Conservation (phyloP, 2,329 filamentous ascomycete species). For the Epichloe baconii region DNA sequence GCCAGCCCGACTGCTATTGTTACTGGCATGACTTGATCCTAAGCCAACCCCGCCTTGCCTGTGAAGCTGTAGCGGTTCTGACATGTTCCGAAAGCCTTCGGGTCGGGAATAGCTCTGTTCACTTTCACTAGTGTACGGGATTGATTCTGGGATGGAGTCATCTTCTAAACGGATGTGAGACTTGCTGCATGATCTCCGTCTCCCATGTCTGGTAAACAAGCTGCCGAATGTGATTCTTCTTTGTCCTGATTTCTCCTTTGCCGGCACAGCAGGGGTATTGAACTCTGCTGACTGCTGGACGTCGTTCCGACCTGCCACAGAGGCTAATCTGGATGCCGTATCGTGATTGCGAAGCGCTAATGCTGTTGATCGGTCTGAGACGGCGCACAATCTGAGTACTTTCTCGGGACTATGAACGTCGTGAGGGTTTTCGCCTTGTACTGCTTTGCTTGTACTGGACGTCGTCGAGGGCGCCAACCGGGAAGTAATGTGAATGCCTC, state of each 20-base stretch:
- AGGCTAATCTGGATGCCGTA: constrained; percentile 1
- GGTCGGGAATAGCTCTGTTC: background rate
- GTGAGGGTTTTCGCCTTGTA: background rate
- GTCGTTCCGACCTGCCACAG: background rate
- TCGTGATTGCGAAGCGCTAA: constrained; percentile 2
- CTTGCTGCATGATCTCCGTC: background rate
- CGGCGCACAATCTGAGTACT: background rate
- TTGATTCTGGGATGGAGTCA: background rate
- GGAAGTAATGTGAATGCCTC: constrained; percentile 12
- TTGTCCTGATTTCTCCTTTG: background rate
- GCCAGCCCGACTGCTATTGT: background rate
- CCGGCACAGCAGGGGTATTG: background rate
- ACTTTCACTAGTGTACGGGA: background rate
- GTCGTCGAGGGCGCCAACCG: background rate
- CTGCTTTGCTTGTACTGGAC: background rate
- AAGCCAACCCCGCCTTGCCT: background rate
- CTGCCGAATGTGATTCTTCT: constrained; percentile 1
- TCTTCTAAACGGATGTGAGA: background rate
- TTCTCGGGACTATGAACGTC: background rate
- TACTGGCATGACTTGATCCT: background rate
- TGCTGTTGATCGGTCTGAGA: background rate
- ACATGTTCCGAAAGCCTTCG: background rate
- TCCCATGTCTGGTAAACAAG: background rate
- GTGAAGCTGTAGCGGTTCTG: background rate
- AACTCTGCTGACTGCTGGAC: background rate